Conservation (phyloP, 2,329 filamentous ascomycete genomes). For the Verticillium nonalfalfae region DNA sequence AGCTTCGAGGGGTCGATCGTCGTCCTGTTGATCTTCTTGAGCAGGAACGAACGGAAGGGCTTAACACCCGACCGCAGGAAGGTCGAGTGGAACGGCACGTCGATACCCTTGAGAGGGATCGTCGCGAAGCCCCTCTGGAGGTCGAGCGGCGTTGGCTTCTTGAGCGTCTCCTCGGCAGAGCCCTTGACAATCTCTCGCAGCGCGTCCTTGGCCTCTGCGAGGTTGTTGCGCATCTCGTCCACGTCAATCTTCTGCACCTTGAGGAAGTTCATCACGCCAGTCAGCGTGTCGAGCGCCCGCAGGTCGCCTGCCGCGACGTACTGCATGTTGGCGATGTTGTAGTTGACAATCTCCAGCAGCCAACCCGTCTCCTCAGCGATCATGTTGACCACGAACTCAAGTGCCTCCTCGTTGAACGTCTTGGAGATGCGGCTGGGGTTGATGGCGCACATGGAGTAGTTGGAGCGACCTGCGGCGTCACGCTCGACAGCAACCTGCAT, state of each 20-base stretch:
- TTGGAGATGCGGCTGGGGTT: slow-evolving; percentile 98
- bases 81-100: slow-evolving; percentile 98
- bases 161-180: slow-evolving; percentile 78
- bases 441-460: slow-evolving; percentile 99
- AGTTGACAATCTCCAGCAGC: slow-evolving; percentile 99
- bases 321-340: slow-evolving; percentile 73
- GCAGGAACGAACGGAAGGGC: slow-evolving; percentile 94
- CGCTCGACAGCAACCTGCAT: slow-evolving; percentile 99
- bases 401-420: slow-evolving; percentile 95
- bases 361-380: slow-evolving; percentile 90
- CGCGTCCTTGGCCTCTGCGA: slow-evolving; percentile 88
- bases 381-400: slow-evolving; percentile 95
- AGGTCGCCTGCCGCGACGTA: slow-evolving; percentile 68
- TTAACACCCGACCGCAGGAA: slow-evolving; percentile 98
- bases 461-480: slow-evolving; percentile 85
- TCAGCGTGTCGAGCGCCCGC: slow-evolving; percentile 63
- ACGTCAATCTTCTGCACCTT: slow-evolving; percentile 98
- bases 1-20: slow-evolving; percentile 96
- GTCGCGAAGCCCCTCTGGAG: slow-evolving; percentile 94
- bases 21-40: slow-evolving; percentile 99
- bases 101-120: slow-evolving; percentile 93
- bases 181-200: slow-evolving; percentile 86
- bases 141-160: slow-evolving; percentile 82
- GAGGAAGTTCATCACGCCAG: slow-evolving; percentile 86
- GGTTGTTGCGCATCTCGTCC: slow-evolving; percentile 79